Base-by-base conservation (phyloP, 2,329 filamentous ascomycete species). In the Aspergillus fischeri region DNA sequence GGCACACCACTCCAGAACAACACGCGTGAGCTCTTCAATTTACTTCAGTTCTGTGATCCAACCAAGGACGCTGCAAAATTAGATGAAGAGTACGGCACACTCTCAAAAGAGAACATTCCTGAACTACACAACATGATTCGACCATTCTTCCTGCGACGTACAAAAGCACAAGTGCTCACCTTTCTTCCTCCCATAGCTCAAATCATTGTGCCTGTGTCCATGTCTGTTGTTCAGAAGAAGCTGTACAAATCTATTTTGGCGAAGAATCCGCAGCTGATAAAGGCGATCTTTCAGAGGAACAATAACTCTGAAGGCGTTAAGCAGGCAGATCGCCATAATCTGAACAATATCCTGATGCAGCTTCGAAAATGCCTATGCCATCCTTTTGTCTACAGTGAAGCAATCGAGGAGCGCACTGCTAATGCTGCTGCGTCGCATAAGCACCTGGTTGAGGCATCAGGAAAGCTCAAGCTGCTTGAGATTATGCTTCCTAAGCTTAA, bases 261-360 rank as follows among this genome's bases (percentile, higher is more conserved):
- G 14, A 94, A 95, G 73, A 96, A 95, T 60, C 89, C 92, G 0
- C 84, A 95, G 53, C 82, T 99, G 8, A 92, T 99, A 69, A 88
- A 88, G 63, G 85, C 92, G 0, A 91, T 99, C 49, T 92, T 97
- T 61, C 73, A 73, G 66, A 86, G 86, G 6, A 83, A 87, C 35
- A 80, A 80, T 48, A 85, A 82, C 60, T 76, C 73, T 49, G 63
- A 60, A 28, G 25, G 48, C 4, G 24, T 91, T 51, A 90, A 87
- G 65, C 79, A 82, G 28, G 82, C 81, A 17, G 92, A 97, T 58
- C 84, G 89, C 5, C 87, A 90, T 45, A 93, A 86, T 61, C 77
- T 97, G 56, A 96, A 89, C 81, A 99, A 99, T 66, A 96, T 99
- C 42, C 75, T 99, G 47, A 91, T 97, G 84, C 94, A 99, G 72